These are phyloP conservation scores for Flaveria linearis DNA, from an alignment of 129 eudicot species.

Conservation along the genomic window DNA sequence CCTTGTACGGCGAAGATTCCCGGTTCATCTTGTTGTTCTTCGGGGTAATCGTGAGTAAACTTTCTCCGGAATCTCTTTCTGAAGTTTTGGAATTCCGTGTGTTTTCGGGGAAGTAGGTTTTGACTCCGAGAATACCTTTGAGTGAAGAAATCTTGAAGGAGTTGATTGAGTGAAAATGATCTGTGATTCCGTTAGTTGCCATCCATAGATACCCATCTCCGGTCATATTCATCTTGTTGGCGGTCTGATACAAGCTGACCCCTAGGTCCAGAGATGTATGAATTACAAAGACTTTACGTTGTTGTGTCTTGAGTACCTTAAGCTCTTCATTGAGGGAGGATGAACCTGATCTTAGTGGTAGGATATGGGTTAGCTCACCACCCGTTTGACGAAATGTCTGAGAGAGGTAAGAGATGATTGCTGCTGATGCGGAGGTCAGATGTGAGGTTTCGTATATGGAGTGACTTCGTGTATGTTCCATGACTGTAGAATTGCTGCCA, in stretches of 20 bases:
- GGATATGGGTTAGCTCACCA: slow-evolving; percentile 30
- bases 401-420: slow-evolving; percentile 36
- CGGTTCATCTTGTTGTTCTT: slow-evolving; percentile 44
- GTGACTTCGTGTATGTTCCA: slow-evolving; percentile 35
- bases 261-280: slow-evolving; percentile 51
- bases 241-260: slow-evolving; percentile 38
- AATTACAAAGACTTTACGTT: slow-evolving; percentile 51
- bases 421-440: slow-evolving; percentile 18
- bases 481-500: slow-evolving; percentile 46
- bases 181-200: slow-evolving; percentile 40
- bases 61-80: slow-evolving; percentile 35
- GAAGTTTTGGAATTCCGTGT: slow-evolving; percentile 33
- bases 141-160: slow-evolving; percentile 35
- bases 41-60: slow-evolving; percentile 37
- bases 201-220: slow-evolving; percentile 59
- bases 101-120: slow-evolving; percentile 39
- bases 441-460: slow-evolving; percentile 35
- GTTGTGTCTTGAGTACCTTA: slow-evolving; percentile 36
- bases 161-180: slow-evolving; percentile 41
- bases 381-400: slow-evolving; percentile 38
- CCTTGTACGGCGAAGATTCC: slow-evolving; percentile 53
- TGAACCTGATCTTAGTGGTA: slow-evolving; percentile 38
- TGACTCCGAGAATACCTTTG: slow-evolving; percentile 66
- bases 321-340: slow-evolving; percentile 34
- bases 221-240: slow-evolving; percentile 47